Evolutionary conservation across 1,139 yeast genomes (phyloP).

Genomic region (Hyphopichia buzzinii): DNA sequence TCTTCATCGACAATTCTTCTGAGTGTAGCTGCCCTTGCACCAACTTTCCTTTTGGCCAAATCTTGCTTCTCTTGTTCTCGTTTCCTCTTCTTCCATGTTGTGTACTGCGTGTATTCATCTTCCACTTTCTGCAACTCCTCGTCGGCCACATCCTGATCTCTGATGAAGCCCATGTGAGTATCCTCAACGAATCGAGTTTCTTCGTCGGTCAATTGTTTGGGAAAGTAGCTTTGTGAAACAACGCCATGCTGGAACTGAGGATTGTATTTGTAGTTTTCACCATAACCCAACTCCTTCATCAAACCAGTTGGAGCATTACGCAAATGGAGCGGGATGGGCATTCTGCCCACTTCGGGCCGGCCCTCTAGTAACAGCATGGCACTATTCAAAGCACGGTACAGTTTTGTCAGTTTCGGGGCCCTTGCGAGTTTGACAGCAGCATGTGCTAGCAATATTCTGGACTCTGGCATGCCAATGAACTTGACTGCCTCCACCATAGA

Average conservation of each 20-base stretch:
- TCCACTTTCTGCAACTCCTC: conserved; percentile 21
- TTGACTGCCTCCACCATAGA: conserved; percentile 86
- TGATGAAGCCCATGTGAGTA: conserved; percentile 30
- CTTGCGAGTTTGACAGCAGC: conserved; percentile 85
- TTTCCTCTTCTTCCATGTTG: conserved; percentile 21
- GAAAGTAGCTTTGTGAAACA: conserved; percentile 71
- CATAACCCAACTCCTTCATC: conserved; percentile 87
- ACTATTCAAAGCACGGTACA: conserved; percentile 73
- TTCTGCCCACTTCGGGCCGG: conserved; percentile 61
- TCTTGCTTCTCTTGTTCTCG: neutral
- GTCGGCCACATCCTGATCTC: conserved; percentile 26
- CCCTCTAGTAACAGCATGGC: conserved; percentile 58
- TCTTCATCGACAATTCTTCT: neutral
- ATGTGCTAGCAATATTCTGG: conserved; percentile 85
- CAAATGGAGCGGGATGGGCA: conserved; percentile 75
- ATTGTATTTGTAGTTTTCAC: conserved; percentile 81
- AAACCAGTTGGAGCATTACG: conserved; percentile 91
- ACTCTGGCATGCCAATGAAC: conserved; percentile 96
- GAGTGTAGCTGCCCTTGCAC: conserved; percentile 1
- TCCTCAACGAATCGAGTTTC: conserved; percentile 36
- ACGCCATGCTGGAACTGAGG: conserved; percentile 73
- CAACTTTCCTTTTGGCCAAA: neutral
- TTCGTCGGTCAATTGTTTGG: conserved; percentile 40
- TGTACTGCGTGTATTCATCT: conserved; percentile 25
- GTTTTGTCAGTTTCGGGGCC: conserved; percentile 82